Evolutionary conservation across 345 rosid genomes (phyloP).

Genomic region (Syzygium jambos): DNA sequence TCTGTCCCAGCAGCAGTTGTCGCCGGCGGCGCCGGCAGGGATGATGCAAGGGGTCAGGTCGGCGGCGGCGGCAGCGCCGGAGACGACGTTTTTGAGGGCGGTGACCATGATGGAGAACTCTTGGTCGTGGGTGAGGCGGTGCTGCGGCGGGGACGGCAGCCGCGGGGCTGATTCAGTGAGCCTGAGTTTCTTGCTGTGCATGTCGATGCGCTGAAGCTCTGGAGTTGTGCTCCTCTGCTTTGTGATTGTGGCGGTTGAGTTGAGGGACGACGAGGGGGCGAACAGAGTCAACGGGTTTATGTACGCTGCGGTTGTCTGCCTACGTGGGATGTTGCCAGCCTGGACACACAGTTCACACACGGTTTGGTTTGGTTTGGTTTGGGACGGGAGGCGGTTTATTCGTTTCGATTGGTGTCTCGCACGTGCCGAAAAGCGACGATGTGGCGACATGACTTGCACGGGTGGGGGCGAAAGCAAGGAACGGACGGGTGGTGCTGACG

Average conservation of each 20-base stretch:
- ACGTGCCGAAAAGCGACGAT: neutral
- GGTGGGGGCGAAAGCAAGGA: too few relatives aligned
- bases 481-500: neutral
- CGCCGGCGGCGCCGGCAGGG: neutral
- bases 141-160: neutral
- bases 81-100: constrained; percentile 13
- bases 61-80: neutral
- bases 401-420: neutral
- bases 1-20: neutral
- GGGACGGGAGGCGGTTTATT: too few relatives aligned
- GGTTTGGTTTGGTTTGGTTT: neutral
- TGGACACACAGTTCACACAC: constrained; percentile 15
- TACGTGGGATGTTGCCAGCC: constrained; percentile 1
- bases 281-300: neutral
- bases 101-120: constrained; percentile 64
- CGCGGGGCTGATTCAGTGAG: neutral
- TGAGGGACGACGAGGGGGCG: neutral
- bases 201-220: too few relatives aligned
- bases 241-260: neutral
- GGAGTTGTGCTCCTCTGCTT: neutral
- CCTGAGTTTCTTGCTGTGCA: constrained; percentile 11
- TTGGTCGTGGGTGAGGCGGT: constrained; percentile 40
- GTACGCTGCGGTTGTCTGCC: neutral
- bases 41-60: neutral
- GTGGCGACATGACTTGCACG: neutral